These are phyloP conservation scores for Alnus rubra DNA, from an alignment of 306 rosid species.

Conservation along the genomic window DNA sequence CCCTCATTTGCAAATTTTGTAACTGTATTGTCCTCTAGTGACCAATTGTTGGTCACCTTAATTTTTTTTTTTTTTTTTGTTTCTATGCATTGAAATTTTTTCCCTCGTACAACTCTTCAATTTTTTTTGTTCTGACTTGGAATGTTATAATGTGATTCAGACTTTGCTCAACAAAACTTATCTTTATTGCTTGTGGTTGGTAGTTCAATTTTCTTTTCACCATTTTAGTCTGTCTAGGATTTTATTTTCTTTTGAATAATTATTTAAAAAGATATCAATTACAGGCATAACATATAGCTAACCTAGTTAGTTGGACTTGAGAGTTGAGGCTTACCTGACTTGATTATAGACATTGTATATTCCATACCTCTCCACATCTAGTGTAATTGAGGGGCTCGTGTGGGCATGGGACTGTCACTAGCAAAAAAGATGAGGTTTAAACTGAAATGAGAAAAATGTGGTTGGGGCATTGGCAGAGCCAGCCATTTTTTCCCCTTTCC, in stretches of 20 bases:
- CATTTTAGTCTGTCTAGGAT: background rate
- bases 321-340: background rate
- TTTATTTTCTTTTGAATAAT: background rate
- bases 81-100: background rate
- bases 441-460: background rate
- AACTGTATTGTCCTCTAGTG: background rate
- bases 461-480: background rate
- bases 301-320: background rate
- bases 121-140: background rate
- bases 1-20: conserved; percentile 1
- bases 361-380: conserved; percentile 4
- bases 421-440: background rate
- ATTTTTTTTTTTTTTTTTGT: background rate
- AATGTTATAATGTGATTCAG: background rate
- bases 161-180: background rate
- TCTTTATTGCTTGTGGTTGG: background rate
- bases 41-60: background rate
- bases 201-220: background rate
- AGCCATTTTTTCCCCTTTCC: too few relatives aligned
- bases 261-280: background rate
- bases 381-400: conserved; percentile 3
- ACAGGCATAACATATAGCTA: background rate
- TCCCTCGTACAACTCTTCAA: background rate
- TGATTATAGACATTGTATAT: background rate
- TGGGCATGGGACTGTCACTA: conserved; percentile 6